phyloP scores from a whole-genome alignment of 129 eudicot genomes.

The Apium graveolens region DNA sequence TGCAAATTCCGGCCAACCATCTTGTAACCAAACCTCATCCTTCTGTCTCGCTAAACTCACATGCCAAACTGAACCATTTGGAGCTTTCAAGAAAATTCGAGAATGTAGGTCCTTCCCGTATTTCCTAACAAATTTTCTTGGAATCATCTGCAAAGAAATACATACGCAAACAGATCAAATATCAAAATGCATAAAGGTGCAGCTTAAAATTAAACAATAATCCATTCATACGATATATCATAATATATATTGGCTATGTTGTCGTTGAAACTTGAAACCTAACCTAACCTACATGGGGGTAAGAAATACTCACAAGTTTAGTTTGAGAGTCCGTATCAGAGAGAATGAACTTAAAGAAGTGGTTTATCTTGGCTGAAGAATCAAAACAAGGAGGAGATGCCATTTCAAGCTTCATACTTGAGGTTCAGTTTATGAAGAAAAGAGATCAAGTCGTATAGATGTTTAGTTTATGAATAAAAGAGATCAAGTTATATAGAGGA shows the following conservation, averaged over 20 bases:
- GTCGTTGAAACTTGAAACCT: too few relatives aligned
- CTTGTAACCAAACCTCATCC: neutral
- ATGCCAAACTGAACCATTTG: neutral
- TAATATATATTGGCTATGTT: too few relatives aligned
- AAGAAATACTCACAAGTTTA: neutral
- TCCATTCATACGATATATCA: too few relatives aligned
- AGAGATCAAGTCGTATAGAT: too few relatives aligned
- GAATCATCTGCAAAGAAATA: neutral
- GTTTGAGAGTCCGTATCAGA: neutral
- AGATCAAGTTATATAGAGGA: too few relatives aligned
- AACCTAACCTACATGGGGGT: too few relatives aligned
- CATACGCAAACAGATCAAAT: neutral
- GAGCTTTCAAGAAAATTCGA: neutral
- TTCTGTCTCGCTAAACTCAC: neutral
- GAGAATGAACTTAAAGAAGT: slow-evolving; percentile 1
- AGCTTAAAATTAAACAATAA: too few relatives aligned
- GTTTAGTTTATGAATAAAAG: too few relatives aligned
- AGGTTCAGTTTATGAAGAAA: neutral
- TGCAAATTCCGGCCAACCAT: neutral
- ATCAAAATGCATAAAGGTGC: too few relatives aligned
- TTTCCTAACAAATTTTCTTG: neutral
- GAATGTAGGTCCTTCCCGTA: neutral
- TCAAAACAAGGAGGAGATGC: neutral
- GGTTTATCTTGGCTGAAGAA: neutral
- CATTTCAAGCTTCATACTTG: neutral